Evolutionary conservation across 164 flowering plant genomes (phyloP).

Genomic region (Brasenia schreberi): DNA sequence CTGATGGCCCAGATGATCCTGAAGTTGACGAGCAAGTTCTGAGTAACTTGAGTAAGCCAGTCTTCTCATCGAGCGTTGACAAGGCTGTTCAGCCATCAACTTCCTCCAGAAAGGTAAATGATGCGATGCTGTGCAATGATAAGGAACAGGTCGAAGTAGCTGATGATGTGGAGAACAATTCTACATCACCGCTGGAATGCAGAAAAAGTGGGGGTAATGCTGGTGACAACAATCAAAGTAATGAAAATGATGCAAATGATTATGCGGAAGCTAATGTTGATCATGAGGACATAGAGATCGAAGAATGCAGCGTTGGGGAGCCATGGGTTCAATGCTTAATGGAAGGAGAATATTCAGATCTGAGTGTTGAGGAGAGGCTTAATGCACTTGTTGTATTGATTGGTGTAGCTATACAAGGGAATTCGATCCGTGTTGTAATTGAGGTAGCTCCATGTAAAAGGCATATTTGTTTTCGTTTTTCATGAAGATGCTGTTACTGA

Average conservation of each 20-base stretch:
- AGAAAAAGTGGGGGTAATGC: conserved; percentile 16
- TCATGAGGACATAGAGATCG: conserved; percentile 47
- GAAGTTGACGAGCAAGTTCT: conserved; percentile 47
- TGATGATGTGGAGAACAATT: conserved; percentile 11
- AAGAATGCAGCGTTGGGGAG: conserved; percentile 66
- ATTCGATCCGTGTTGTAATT: conserved; percentile 57
- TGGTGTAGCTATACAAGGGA: conserved; percentile 88
- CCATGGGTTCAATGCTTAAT: conserved; percentile 82
- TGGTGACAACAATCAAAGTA: conserved; percentile 13
- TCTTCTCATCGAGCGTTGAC: conserved; percentile 3
- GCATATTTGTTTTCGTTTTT: background rate
- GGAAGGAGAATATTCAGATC: conserved; percentile 80
- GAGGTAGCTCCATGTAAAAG: conserved; percentile 42
- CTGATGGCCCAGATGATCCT: conserved; percentile 66
- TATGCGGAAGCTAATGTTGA: conserved; percentile 13
- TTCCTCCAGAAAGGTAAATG: conserved; percentile 20
- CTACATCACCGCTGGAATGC: conserved; percentile 17
- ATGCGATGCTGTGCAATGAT: conserved; percentile 12
- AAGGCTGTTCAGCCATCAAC: conserved; percentile 8
- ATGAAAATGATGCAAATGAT: conserved; percentile 16
- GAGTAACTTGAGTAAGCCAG: conserved; percentile 17
- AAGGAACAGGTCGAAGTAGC: conserved; percentile 7
- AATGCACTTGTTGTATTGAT: conserved; percentile 77
- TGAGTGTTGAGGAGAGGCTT: conserved; percentile 84
- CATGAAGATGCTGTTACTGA: conserved; percentile 5